phyloP scores from a whole-genome alignment of 2,329 filamentous ascomycete species.

The Penicillium sp. region DNA sequence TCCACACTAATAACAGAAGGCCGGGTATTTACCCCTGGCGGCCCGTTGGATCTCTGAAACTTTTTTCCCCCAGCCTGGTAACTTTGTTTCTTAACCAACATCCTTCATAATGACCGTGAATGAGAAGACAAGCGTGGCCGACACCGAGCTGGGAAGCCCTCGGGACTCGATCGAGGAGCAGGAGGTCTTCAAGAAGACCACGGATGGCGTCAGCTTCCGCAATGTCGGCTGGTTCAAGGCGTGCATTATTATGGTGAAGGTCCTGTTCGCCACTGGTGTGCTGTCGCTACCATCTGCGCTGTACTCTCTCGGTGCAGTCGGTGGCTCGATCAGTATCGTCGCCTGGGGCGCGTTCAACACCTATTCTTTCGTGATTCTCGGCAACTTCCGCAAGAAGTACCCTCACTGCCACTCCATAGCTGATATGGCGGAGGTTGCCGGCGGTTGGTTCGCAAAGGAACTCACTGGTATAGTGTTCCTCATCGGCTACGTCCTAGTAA shows the following conservation, averaged over 20 bases:
- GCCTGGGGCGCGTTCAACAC: conserved; percentile 51
- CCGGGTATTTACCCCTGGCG: too few relatives aligned
- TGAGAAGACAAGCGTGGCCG: not conserved
- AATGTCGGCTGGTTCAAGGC: conserved; percentile 53
- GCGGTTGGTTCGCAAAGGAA: conserved; percentile 54
- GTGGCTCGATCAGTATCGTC: conserved; percentile 48
- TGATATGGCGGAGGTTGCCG: conserved; percentile 60
- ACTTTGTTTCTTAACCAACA: too few relatives aligned
- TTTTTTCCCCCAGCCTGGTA: too few relatives aligned
- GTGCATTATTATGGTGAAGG: conserved; percentile 48
- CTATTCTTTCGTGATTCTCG: conserved; percentile 48
- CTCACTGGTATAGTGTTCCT: conserved; percentile 57
- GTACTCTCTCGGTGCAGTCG: conserved; percentile 48
- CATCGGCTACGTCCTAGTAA: conserved; percentile 57
- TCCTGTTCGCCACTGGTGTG: conserved; percentile 53
- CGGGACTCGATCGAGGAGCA: conserved; percentile 8
- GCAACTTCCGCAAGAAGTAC: conserved; percentile 51
- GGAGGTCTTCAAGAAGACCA: conserved; percentile 50
- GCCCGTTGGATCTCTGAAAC: too few relatives aligned
- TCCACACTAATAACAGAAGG: too few relatives aligned
- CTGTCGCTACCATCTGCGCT: conserved; percentile 50
- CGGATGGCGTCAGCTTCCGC: conserved; percentile 49
- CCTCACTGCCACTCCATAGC: conserved; percentile 53
- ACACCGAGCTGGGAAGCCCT: not conserved
- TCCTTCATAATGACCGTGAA: too few relatives aligned